Evolutionary conservation across 768 basidiomycete genomes (phyloP).

Genomic region (Lactarius pseudohatsudake): DNA sequence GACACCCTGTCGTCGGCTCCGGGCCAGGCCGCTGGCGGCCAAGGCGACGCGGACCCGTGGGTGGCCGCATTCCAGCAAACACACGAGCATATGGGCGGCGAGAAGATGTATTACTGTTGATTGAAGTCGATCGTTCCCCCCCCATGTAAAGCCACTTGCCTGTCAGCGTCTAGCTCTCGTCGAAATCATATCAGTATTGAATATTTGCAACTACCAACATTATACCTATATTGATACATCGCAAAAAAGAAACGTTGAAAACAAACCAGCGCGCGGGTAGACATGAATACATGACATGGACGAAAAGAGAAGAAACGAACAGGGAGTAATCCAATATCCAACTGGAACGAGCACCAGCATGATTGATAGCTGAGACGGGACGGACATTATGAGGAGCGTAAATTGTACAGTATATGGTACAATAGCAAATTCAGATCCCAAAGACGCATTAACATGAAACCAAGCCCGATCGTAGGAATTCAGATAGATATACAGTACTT

Average conservation of each 20-base stretch:
- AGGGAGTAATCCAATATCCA: too few relatives aligned
- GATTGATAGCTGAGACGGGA: not conserved
- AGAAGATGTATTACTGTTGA: conserved; percentile 38
- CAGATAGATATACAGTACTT: not conserved
- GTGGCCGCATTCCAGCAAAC: conserved; percentile 52
- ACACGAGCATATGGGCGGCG: conserved; percentile 44
- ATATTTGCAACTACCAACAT: not conserved
- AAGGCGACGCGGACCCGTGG: conserved; percentile 35
- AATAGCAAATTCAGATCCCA: not conserved
- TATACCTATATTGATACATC: not conserved
- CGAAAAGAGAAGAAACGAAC: too few relatives aligned
- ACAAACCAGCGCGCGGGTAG: not conserved
- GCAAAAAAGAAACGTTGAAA: not conserved
- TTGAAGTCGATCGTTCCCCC: not conserved
- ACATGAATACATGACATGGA: too few relatives aligned
- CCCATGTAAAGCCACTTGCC: not conserved
- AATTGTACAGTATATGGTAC: not conserved
- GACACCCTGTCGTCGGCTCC: conserved; percentile 35
- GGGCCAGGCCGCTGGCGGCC: not conserved
- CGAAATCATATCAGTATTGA: too few relatives aligned
- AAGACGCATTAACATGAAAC: not conserved
- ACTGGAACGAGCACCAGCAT: too few relatives aligned
- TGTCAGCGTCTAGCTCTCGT: not conserved
- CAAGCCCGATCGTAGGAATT: not conserved
- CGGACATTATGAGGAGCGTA: not conserved